These are phyloP conservation scores for Schwanniomyces vanrijiae DNA, from an alignment of 805 yeast genomes.

Conservation along the genomic window DNA sequence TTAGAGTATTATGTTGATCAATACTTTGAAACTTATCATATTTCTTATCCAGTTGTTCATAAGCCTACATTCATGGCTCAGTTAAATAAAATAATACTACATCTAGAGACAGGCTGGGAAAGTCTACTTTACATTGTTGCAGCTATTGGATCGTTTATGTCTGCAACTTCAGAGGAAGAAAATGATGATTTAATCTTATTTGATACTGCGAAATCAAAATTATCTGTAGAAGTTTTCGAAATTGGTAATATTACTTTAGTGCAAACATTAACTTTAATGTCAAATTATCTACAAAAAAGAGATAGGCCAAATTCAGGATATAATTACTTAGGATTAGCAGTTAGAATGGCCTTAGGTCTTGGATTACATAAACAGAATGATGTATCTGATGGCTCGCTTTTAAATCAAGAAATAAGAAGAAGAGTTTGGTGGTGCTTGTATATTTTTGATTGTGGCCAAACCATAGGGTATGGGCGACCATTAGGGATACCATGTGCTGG, in stretches of 20 bases:
- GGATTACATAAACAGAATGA: conserved; percentile 13
- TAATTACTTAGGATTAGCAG: conserved; percentile 13
- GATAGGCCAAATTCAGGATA: conserved; percentile 18
- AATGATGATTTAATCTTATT: conserved; percentile 15
- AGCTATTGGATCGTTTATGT: conserved; percentile 17
- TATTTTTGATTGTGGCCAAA: conserved; percentile 14
- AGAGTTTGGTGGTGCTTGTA: conserved; percentile 16
- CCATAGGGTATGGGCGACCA: conserved; percentile 13
- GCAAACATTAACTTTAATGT: conserved; percentile 15
- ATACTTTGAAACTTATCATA: conserved; percentile 16
- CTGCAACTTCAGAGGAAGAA: conserved; percentile 13
- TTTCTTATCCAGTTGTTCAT: conserved; percentile 17
- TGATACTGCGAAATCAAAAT: conserved; percentile 12
- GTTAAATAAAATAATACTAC: conserved; percentile 14
- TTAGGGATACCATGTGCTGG: conserved; percentile 17
- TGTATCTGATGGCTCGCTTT: conserved; percentile 6
- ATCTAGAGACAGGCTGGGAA: conserved; percentile 14
- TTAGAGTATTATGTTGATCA: conserved; percentile 13
- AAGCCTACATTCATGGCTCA: conserved; percentile 17
- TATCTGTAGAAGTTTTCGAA: conserved; percentile 35
- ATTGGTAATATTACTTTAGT: conserved; percentile 59
- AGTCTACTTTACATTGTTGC: conserved; percentile 16
- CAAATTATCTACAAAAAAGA: conserved; percentile 18
- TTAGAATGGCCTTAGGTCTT: conserved; percentile 13
- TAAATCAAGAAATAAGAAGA: conserved; percentile 9